phyloP scores from a whole-genome alignment of 2,329 filamentous ascomycete genomes.

The Ceratocystis alfenasii region DNA sequence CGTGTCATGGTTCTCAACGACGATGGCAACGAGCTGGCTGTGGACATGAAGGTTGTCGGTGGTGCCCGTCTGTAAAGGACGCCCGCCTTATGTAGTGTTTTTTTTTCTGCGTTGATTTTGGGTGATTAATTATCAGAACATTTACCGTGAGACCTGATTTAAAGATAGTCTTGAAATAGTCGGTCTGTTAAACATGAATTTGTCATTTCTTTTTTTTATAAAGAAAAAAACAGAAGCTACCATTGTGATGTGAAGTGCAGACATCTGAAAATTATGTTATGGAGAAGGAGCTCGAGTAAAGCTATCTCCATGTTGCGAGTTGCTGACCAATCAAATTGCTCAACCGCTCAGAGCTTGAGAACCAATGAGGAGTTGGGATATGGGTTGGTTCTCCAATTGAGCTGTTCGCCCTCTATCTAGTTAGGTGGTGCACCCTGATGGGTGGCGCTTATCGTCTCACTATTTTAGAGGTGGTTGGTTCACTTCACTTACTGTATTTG shows the following conservation, averaged over 20 bases:
- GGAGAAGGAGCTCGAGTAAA: not conserved
- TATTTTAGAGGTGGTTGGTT: not conserved
- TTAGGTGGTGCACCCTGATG: not conserved
- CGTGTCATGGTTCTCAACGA: constrained; percentile 94
- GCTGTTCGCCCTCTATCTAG: not conserved
- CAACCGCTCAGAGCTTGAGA: too few species aligned
- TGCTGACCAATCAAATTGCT: not conserved
- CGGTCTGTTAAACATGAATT: constrained; percentile 10
- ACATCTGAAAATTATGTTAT: too few species aligned
- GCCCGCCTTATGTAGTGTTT: not conserved
- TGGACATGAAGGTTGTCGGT: constrained; percentile 99
- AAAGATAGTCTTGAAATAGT: constrained; percentile 10
- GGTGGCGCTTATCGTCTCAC: not conserved
- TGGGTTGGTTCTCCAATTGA: not conserved
- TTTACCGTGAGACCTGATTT: constrained; percentile 11
- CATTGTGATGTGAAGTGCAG: too few species aligned
- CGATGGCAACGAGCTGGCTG: constrained; percentile 81
- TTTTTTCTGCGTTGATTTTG: constrained; percentile 16
- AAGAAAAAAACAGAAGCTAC: not conserved
- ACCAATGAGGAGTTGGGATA: too few species aligned
- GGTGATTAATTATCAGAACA: constrained; percentile 15
- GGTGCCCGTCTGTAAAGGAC: constrained; percentile 50
- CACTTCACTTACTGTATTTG: not conserved
- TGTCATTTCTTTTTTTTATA: not conserved
- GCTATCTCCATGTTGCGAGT: too few species aligned